These are phyloP conservation scores for Thermochaetoides thermophila DNA, from an alignment of 495 filamentous ascomycete species.

Conservation along the genomic window DNA sequence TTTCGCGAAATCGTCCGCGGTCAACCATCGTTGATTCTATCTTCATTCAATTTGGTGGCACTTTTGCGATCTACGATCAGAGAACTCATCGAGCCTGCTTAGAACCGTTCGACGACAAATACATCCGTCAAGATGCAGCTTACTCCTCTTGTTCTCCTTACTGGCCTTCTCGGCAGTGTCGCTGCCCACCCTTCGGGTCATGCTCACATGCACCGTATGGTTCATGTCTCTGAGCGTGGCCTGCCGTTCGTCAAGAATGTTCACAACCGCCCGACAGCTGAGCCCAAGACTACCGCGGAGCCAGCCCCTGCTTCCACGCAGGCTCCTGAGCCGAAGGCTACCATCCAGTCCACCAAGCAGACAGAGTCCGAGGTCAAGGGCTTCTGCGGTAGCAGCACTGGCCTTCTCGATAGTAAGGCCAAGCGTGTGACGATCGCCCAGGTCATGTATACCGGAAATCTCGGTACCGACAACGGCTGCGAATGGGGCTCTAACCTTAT, in stretches of 20 bases:
- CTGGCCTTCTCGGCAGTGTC: slow-evolving; percentile 14
- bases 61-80: no score
- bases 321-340: neutral
- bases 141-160: slow-evolving; percentile 13
- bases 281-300: slow-evolving; percentile 4
- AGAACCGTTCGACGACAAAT: no score
- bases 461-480: slow-evolving; percentile 16
- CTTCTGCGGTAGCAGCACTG: slow-evolving; percentile 14
- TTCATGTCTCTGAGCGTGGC: slow-evolving; percentile 10
- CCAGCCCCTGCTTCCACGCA: slow-evolving; percentile 1
- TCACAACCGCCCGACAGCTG: slow-evolving; percentile 8
- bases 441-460: slow-evolving; percentile 22
- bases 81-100: no score
- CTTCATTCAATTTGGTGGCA: no score
- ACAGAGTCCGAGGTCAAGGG: neutral
- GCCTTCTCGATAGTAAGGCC: slow-evolving; percentile 7
- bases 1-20: no score
- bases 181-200: slow-evolving; percentile 22
- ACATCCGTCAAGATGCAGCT: slow-evolving; percentile 17
- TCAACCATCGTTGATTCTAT: no score
- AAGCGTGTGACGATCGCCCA: slow-evolving; percentile 25
- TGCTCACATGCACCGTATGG: slow-evolving; percentile 18
- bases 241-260: slow-evolving; percentile 14
- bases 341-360: neutral
- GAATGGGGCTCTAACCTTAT: slow-evolving; percentile 25